Evolutionary conservation across 495 filamentous ascomycete species (phyloP), one percentile per base, ranked within the genome.

Genomic region (Ramalina intermedia): DNA sequence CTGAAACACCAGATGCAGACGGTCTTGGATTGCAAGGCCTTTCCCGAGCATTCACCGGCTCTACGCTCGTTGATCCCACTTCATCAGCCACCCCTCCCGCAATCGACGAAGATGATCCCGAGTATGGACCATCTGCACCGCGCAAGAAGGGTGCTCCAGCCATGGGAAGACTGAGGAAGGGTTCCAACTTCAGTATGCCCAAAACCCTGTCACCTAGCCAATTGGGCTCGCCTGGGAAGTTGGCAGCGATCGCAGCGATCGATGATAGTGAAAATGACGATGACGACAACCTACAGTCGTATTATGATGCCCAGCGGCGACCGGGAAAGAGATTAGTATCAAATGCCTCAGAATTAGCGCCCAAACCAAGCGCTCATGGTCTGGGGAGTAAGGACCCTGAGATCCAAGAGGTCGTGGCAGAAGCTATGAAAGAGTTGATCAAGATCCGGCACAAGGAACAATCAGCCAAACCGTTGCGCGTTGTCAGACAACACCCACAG

Each of bases 341-440:
- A 8, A 37, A 27, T 0, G 21, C 35, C 17, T 21, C 37, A 16
- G 27, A 47, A 49, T 18, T 42, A 47, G 16, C 40, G 43, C 18
- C 41, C 48, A 8, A 41, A 35, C 6, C 29, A 33, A 14, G 40
- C 14, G 16, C 48, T 55, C 1, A 23, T 46, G 41, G 48, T 40
- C 27, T 46, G 18, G n/a, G 41, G 12, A 41, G 33, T 44, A 50
- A 52, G 13, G 42, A 54, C n/a, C 38, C 50, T 13, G 43, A 57
- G 17, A 54, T 65, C 6, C 54, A 48, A n/a, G 55, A 60, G 11
- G 60, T 58, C 2, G 58, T 65, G 11, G 51, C 50, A 17, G 57
- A 51, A 29, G 65, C 58, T 12, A 65, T 66, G 59, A 54, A 64
- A 13, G 55, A 64, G 17, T 44, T 67, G 14, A 58, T 52, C 13